These are phyloP conservation scores for Suhomyces bribrorum DNA, from an alignment of 1,139 yeast genomes.

Conservation along the genomic window DNA sequence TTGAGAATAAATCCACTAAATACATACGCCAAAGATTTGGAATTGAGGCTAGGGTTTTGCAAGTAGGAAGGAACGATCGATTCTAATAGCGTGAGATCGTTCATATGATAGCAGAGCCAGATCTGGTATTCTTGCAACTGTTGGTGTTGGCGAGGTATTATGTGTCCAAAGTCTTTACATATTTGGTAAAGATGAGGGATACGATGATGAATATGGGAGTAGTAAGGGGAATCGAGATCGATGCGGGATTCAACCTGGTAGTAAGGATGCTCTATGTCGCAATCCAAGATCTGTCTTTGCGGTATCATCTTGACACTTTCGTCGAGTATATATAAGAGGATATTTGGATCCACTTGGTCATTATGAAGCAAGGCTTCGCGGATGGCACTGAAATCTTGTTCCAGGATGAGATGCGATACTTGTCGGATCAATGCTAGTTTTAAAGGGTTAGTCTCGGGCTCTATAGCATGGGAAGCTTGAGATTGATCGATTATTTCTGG, in stretches of 20 bases:
- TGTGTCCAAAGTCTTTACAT: constrained; percentile 20
- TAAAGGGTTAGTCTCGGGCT: constrained; percentile 1
- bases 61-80: constrained; percentile 23
- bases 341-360: constrained; percentile 11
- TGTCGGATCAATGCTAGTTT: neutral
- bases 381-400: constrained; percentile 6
- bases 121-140: constrained; percentile 27
- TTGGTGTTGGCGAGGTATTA: constrained; percentile 10
- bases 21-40: constrained; percentile 31
- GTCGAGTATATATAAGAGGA: constrained; percentile 16
- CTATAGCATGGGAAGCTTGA: too few species aligned
- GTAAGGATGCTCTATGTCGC: constrained; percentile 21
- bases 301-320: constrained; percentile 10
- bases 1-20: constrained; percentile 33
- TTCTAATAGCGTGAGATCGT: constrained; percentile 27
- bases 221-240: constrained; percentile 16
- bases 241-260: constrained; percentile 15
- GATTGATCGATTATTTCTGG: too few species aligned
- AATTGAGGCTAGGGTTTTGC: constrained; percentile 20
- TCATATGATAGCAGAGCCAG: constrained; percentile 38
- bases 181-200: constrained; percentile 24
- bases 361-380: constrained; percentile 3
- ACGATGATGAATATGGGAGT: constrained; percentile 17
- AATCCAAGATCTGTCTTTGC: constrained; percentile 3
- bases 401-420: constrained; percentile 1